Conservation (phyloP, 2,329 filamentous ascomycete species). For the Calonectria ilicicola region DNA sequence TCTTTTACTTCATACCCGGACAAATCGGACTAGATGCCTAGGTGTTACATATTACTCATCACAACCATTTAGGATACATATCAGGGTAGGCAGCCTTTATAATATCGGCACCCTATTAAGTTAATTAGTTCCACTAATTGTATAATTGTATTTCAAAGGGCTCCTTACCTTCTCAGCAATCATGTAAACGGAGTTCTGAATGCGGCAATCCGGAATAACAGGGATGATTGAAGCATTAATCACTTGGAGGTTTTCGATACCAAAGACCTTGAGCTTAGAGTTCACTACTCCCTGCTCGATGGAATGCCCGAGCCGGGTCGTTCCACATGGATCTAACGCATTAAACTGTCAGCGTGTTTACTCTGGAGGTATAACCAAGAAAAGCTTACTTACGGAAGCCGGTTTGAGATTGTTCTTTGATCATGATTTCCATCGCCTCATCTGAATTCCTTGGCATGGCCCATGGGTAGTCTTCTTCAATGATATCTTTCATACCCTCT, state of each 20-base stretch:
- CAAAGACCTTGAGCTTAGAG: slow-evolving; percentile 62
- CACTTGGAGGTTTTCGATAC: slow-evolving; percentile 64
- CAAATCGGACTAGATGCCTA: no score
- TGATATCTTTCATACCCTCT: slow-evolving; percentile 66
- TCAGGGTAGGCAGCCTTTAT: slow-evolving; percentile 6
- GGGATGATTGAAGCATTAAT: slow-evolving; percentile 69
- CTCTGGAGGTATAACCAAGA: background rate
- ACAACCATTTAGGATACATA: background rate
- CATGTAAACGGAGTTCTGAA: slow-evolving; percentile 72
- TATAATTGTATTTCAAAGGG: background rate
- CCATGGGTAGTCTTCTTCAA: slow-evolving; percentile 69
- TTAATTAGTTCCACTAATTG: background rate
- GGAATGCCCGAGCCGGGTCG: slow-evolving; percentile 61
- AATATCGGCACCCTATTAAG: slow-evolving; percentile 26
- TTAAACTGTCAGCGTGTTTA: slow-evolving; percentile 11
- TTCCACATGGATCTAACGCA: slow-evolving; percentile 63
- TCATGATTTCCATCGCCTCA: slow-evolving; percentile 65
- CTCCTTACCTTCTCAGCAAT: slow-evolving; percentile 62
- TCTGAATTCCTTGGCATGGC: slow-evolving; percentile 67
- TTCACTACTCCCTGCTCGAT: slow-evolving; percentile 66
- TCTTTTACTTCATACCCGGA: no score
- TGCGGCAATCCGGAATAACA: slow-evolving; percentile 66
- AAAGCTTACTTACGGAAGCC: slow-evolving; percentile 56
- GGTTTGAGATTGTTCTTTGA: slow-evolving; percentile 70
- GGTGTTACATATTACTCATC: no score